Percentiles rank a stretch among this genome's conserved stretches.
phyloP scores from a whole-genome alignment of 23 red algal genomes.

The Chondrus crispus region DNA sequence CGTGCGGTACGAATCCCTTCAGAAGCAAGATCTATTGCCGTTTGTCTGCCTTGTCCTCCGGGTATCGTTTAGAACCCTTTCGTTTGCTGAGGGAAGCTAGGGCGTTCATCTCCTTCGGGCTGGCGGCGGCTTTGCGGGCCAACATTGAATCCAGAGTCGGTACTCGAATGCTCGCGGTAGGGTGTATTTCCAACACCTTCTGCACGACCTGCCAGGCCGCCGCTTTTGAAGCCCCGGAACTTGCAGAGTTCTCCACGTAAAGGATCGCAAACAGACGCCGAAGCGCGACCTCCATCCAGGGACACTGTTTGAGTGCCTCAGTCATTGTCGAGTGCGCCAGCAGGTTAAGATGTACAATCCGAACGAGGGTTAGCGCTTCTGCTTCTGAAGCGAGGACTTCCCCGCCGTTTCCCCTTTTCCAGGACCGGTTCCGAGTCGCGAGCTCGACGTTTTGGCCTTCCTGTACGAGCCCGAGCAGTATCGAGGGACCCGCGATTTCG shows the following conservation, averaged over 20 bases:
- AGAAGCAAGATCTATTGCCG: no score
- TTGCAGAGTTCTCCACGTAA: neutral
- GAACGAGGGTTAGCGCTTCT: neutral
- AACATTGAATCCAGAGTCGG: no score
- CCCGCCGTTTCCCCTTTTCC: neutral
- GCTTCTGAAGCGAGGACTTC: neutral
- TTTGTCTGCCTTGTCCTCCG: no score
- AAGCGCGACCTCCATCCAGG: neutral
- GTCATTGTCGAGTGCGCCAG: neutral
- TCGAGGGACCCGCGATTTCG: neutral
- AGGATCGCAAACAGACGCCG: conserved; percentile 9
- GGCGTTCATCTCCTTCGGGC: no score
- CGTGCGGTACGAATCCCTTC: no score
- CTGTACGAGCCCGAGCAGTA: neutral
- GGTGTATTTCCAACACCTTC: no score
- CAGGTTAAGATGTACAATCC: conserved; percentile 10
- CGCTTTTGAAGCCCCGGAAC: no score
- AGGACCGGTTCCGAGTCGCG: neutral
- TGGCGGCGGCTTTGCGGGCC: no score
- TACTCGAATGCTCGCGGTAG: no score
- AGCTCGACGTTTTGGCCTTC: neutral
- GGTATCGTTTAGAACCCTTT: no score
- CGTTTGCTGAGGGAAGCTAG: no score
- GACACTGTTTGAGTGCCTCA: neutral
- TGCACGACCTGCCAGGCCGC: no score